phyloP scores from a whole-genome alignment of 208 protist species.

The Acanthamoeba polyphaga region DNA sequence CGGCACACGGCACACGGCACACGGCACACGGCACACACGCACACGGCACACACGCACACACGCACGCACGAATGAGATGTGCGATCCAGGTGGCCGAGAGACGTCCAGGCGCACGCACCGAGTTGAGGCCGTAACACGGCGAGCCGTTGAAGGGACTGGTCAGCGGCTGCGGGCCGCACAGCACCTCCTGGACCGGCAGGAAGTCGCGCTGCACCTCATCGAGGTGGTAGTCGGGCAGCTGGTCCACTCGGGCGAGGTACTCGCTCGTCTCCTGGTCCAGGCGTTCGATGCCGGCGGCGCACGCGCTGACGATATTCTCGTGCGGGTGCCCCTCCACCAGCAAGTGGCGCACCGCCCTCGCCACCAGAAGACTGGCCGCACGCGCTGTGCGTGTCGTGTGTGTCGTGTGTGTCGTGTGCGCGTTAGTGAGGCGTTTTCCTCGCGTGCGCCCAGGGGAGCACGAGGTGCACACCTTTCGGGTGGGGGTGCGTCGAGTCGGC shows the following conservation, averaged over 20 bases:
- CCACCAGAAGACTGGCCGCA: conserved; percentile 24
- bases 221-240: conserved; percentile 43
- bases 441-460: neutral
- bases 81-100: neutral
- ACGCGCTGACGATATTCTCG: neutral
- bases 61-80: neutral
- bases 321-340: neutral
- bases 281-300: neutral
- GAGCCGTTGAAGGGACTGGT: neutral
- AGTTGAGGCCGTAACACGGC: neutral
- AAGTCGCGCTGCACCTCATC: neutral
- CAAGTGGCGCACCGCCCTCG: neutral
- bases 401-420: neutral
- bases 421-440: neutral
- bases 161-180: conserved; percentile 55
- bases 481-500: conserved; percentile 50
- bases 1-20: too few relatives aligned
- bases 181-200: neutral
- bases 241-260: conserved; percentile 10
- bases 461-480: neutral
- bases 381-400: neutral
- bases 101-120: neutral
- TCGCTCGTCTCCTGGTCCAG: neutral
- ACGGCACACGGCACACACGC: too few relatives aligned
- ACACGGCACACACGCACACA: neutral